Percentiles rank a stretch among this genome's conserved stretches.
phyloP scores from a whole-genome alignment of 2,329 filamentous ascomycete genomes.

The Fusarium heterosporum region DNA sequence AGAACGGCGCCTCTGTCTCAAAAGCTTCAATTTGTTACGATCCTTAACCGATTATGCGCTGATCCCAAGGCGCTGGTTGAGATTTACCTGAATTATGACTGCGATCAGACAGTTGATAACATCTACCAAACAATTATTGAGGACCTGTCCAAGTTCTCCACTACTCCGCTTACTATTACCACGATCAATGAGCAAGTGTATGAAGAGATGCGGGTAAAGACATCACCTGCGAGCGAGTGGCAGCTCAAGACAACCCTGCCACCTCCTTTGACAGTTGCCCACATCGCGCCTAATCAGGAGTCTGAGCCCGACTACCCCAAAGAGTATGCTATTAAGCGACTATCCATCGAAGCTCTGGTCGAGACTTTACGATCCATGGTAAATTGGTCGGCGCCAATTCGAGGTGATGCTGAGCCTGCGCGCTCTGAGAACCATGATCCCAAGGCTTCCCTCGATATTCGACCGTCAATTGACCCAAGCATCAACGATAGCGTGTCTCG shows the following conservation, averaged over 20 bases:
- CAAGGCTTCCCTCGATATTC: constrained; percentile 57
- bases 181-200: constrained; percentile 85
- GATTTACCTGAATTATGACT: constrained; percentile 98
- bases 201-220: constrained; percentile 78
- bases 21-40: constrained; percentile 89
- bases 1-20: constrained; percentile 88
- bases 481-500: constrained; percentile 70
- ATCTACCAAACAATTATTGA: constrained; percentile 97
- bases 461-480: constrained; percentile 77
- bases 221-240: constrained; percentile 77
- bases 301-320: constrained; percentile 79
- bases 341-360: constrained; percentile 88
- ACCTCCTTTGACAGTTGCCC: constrained; percentile 84
- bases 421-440: constrained; percentile 50
- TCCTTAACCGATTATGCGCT: constrained; percentile 84
- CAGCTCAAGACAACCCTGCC: constrained; percentile 86
- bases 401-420: constrained; percentile 64
- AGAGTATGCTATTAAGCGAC: constrained; percentile 91
- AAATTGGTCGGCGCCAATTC: constrained; percentile 81
- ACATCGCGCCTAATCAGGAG: constrained; percentile 71
- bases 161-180: constrained; percentile 79
- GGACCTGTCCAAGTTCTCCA: constrained; percentile 89
- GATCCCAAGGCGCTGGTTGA: constrained; percentile 93
- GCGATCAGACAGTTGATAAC: constrained; percentile 94
- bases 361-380: constrained; percentile 90